Percentiles rank a stretch among this genome's conserved stretches.
These are phyloP conservation scores for Phytophthora capsici DNA, from an alignment of 352 stramenopile species.

Conservation along the genomic window DNA sequence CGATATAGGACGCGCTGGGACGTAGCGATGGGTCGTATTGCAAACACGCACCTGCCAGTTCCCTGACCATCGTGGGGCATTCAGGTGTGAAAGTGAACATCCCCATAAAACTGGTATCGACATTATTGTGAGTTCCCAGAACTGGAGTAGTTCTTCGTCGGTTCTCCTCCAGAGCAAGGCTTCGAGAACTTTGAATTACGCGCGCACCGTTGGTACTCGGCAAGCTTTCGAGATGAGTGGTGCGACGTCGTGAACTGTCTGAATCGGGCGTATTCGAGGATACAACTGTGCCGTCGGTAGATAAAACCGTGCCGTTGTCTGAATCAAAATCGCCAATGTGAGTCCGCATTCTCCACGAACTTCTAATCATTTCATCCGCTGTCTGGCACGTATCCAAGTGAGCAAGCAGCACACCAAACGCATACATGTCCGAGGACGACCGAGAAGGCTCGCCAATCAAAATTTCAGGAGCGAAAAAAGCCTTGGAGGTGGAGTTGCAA, in stretches of 20 bases:
- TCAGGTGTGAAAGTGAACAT: conserved; percentile 79
- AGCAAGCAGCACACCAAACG: conserved; percentile 69
- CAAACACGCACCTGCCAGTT: conserved; percentile 69
- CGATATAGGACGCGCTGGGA: conserved; percentile 75
- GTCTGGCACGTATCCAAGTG: conserved; percentile 65
- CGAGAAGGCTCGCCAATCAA: conserved; percentile 50
- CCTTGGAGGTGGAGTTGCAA: conserved; percentile 40
- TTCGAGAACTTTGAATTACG: conserved; percentile 29
- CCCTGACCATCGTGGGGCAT: conserved; percentile 58
- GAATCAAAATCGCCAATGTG: conserved; percentile 35
- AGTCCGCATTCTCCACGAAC: conserved; percentile 59
- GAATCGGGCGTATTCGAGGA: conserved; percentile 31
- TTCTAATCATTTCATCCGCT: conserved; percentile 72
- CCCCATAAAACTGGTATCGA: conserved; percentile 51
- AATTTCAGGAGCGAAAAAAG: conserved; percentile 67
- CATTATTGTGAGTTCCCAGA: conserved; percentile 28
- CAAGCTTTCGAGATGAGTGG: conserved; percentile 35
- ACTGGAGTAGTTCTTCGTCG: conserved; percentile 40
- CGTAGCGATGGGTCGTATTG: conserved; percentile 75
- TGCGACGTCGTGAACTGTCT: conserved; percentile 36
- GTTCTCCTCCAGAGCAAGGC: conserved; percentile 32
- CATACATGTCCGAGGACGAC: conserved; percentile 74
- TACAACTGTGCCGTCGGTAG: conserved; percentile 34
- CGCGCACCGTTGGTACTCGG: conserved; percentile 26
- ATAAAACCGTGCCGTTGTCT: conserved; percentile 42